Conservation (phyloP, 192 early-diverging fungal genomes). For the Backusella australiensis region DNA sequence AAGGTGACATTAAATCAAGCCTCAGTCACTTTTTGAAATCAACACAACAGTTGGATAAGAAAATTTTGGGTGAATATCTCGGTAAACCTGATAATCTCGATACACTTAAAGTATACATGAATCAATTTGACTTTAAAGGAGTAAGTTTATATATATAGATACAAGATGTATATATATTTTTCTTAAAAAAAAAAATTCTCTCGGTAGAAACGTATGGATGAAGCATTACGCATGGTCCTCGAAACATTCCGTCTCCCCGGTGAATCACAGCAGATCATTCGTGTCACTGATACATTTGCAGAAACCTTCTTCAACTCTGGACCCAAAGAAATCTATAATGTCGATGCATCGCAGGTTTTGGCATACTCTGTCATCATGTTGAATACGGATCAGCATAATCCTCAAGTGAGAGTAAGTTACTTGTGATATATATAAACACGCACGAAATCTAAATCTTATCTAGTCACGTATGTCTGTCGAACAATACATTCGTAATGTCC, state of each 20-base stretch:
- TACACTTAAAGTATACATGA: slow-evolving; percentile 81
- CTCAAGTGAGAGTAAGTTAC: slow-evolving; percentile 67
- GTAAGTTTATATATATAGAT: slow-evolving; percentile 39
- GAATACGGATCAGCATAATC: slow-evolving; percentile 98
- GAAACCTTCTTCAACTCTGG: slow-evolving; percentile 70
- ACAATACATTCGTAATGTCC: slow-evolving; percentile 86
- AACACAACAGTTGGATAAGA: slow-evolving; percentile 87
- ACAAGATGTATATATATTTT: background rate
- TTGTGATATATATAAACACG: no score
- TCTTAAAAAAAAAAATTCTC: background rate
- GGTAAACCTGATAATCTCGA: slow-evolving; percentile 84
- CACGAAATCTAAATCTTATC: no score
- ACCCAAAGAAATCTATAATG: slow-evolving; percentile 67
- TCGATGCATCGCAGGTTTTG: slow-evolving; percentile 84
- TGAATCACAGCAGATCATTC: slow-evolving; percentile 97
- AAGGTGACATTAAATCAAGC: slow-evolving; percentile 48
- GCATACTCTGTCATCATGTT: slow-evolving; percentile 95
- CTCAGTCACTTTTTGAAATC: slow-evolving; percentile 76
- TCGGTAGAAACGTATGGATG: slow-evolving; percentile 85
- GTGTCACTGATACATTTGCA: slow-evolving; percentile 92
- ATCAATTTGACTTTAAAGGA: slow-evolving; percentile 84
- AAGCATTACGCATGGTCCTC: slow-evolving; percentile 88
- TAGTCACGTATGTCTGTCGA: slow-evolving; percentile 84
- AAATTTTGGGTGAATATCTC: slow-evolving; percentile 83
- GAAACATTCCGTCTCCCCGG: slow-evolving; percentile 95